phyloP scores from a whole-genome alignment of 2,329 filamentous ascomycete genomes.

The Exserohilum rostratum region DNA sequence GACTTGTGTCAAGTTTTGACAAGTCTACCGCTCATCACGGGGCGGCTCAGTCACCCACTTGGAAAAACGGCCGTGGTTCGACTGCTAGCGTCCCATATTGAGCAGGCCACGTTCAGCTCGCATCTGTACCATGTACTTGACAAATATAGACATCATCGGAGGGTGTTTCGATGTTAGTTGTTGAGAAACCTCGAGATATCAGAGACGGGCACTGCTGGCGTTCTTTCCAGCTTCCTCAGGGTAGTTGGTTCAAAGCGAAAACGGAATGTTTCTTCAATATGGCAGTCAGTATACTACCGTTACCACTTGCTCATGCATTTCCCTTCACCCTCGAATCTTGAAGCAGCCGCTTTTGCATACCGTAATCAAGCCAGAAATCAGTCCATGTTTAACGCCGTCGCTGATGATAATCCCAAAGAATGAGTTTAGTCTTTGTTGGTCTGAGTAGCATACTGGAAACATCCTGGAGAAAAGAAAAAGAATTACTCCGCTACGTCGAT shows the following conservation, averaged over 20 bases:
- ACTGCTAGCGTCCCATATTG: too few relatives aligned
- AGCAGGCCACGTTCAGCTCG: too few relatives aligned
- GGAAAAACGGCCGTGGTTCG: neutral
- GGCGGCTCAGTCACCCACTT: neutral
- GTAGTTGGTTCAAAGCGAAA: neutral
- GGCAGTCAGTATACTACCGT: neutral
- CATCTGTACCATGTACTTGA: neutral
- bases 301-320: neutral
- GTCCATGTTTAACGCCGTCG: constrained; percentile 1
- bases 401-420: neutral
- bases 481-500: constrained; percentile 15
- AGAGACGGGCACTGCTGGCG: too few relatives aligned
- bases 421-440: neutral
- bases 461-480: neutral
- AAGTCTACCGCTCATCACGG: too few relatives aligned
- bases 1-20: neutral
- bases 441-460: neutral
- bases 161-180: too few relatives aligned
- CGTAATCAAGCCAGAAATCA: neutral
- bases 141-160: too few relatives aligned
- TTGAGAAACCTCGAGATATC: too few relatives aligned
- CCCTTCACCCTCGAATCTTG: neutral
- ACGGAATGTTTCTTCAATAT: too few relatives aligned
- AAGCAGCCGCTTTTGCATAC: neutral
- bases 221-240: too few relatives aligned